Base-by-base conservation (phyloP, 73 alveolate genomes). In the Symbiodinium natans region DNA sequence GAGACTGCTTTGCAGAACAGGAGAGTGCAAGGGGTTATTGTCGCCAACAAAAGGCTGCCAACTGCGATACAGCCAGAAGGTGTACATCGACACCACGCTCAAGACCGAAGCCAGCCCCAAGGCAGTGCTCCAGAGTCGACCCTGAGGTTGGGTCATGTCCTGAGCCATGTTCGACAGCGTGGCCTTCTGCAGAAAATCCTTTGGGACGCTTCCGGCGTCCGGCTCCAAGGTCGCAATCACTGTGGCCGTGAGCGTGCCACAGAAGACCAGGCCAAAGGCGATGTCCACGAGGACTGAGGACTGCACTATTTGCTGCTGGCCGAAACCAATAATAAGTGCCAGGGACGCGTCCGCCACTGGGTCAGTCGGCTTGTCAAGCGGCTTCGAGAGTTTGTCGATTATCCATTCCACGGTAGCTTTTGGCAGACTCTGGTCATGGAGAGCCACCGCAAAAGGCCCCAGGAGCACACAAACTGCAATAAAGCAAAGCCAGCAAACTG, bases 1-100 rank as follows among this genome's bases (percentile, higher is more conserved):
- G 48, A 33, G 15, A 39, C 38, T 31, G 39, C 1, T 13, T 80
- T 90, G 83, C 88, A 90, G 27, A 17, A 73, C 97, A 21, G 40
- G 19, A 77, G 88, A 41, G 80, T 71, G 80, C 38, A 90, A 39
- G 74, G 97, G 97, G 54, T 90, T 90, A 23, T 82, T n/a, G 23
- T 87, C 71, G 39, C 4, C 41, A 11, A 90, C 77, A 43, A 27
- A 15, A n/a, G 97, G 97, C 25, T 2, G 29, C 97, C 97, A 90
- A 42, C 88, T n/a, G 6, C 97, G 97, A 71, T 90, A 90, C 42
- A 73, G 77, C 97, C 97, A 90, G 77, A 90, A 90, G 46, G 94
- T 87, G 85, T 87, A 87, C 94, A 74, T 87, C 36, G 71, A 42
- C 19, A 83, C 85, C 8, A 83, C 48, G 46, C 41, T 33, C 1